Base-by-base conservation (phyloP, 805 yeast species). In the Candida nanaspora region DNA sequence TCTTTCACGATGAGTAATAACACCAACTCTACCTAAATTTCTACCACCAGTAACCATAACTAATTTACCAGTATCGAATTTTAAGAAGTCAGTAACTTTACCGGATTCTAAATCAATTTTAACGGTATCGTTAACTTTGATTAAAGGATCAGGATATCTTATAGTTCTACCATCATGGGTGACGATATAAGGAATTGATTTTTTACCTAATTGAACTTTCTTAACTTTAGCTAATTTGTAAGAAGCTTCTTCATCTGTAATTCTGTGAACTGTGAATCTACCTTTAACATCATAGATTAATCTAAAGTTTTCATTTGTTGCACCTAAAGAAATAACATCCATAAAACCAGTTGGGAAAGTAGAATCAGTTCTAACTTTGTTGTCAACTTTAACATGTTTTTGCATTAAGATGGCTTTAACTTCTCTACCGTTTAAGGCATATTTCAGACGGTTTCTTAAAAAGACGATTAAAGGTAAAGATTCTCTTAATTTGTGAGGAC, bases 151-250 rank as follows among this genome's bases (percentile, higher is more conserved):
- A 72, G 98, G 98, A 86, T 89, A 91, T 76, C 98, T 89, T 78
- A 91, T 76, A 68, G 98, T 91, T 82, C 98, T 89, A 74, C 98
- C 98, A 68, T 91, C 98, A 82, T 91, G 98, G 67, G 98, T 91
- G 59, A 91, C 98, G 66, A 86, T 83, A 84, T 86, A 91, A 66
- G 98, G 98, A 63, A 91, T 80, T 68, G 96, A 96, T 77, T 81
- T 87, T 85, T 91, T 93, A 73, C 98, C 98, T 68, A 89, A 79
- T 77, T 87, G 95, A 55, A 91, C 96, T 72, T 85, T 87, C 85
- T 87, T 93, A 62, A 91, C 98, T 79, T 89, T 91, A 66, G 86
- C 97, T 68, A 91, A 84, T 78, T 91, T 91, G 93, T 93, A 91
- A 58, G 89, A 70, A 63, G 96, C 96, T 80, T 91, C 98, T 74